Percentiles rank a stretch among this genome's conserved stretches.
Conservation (phyloP, 257 asterid genomes). For the Buddleja alternifolia region DNA sequence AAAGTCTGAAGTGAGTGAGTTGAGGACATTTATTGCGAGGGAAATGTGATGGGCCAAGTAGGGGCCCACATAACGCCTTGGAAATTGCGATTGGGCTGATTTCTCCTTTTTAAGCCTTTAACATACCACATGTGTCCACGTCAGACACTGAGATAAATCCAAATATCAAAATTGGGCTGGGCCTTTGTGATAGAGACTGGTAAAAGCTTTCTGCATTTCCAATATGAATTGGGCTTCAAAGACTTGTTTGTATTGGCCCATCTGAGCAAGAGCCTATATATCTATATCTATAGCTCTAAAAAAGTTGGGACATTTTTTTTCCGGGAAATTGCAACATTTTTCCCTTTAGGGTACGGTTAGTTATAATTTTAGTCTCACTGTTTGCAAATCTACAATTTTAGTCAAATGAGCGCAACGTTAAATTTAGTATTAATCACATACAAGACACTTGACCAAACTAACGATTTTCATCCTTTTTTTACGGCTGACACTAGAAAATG, state of each 20-base stretch:
- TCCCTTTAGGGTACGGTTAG: too few species aligned
- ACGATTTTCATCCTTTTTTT: too few species aligned
- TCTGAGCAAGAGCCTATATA: neutral
- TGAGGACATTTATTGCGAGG: conserved; percentile 49
- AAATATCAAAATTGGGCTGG: conserved; percentile 25
- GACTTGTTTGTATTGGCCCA: neutral
- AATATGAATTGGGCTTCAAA: conserved; percentile 1
- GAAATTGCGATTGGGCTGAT: conserved; percentile 42
- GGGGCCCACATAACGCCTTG: conserved; percentile 32
- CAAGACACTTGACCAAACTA: too few species aligned
- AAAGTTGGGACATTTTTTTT: too few species aligned
- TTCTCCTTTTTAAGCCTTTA: neutral
- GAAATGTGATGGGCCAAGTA: conserved; percentile 31
- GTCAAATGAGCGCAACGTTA: too few species aligned
- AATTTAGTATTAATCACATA: too few species aligned
- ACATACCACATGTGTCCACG: conserved; percentile 29
- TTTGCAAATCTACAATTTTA: too few species aligned
- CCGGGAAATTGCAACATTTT: too few species aligned
- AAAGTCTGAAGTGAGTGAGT: conserved; percentile 18
- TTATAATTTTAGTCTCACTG: too few species aligned
- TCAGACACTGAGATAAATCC: neutral
- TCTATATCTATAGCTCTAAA: too few species aligned
- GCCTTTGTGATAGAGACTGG: neutral
- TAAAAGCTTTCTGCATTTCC: neutral
- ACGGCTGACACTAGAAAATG: too few species aligned